These are phyloP conservation scores for Colletotrichum liriopes DNA, from an alignment of 2,329 filamentous ascomycete genomes.

Conservation along the genomic window DNA sequence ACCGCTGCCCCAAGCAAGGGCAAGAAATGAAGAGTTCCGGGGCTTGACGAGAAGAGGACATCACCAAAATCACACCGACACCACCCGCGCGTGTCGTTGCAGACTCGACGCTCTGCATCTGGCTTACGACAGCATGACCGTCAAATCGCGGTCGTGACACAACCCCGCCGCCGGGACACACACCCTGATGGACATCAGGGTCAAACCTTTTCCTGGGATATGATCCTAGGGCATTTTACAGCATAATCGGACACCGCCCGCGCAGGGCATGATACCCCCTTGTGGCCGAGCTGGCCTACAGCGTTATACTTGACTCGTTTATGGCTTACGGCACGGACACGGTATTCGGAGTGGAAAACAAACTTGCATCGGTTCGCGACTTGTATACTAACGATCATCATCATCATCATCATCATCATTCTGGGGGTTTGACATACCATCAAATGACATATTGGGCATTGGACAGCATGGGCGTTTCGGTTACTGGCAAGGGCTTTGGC, in stretches of 20 bases:
- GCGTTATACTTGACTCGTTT: slow-evolving; percentile 39
- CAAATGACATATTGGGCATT: slow-evolving; percentile 38
- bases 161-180: background rate
- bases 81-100: background rate
- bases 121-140: background rate
- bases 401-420: slow-evolving; percentile 36
- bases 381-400: slow-evolving; percentile 42
- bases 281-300: slow-evolving; percentile 41
- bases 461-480: slow-evolving; percentile 41
- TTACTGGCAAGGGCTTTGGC: slow-evolving; percentile 13
- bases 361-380: slow-evolving; percentile 41
- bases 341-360: slow-evolving; percentile 40
- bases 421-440: slow-evolving; percentile 36
- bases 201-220: background rate
- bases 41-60: background rate
- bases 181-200: slow-evolving; percentile 9
- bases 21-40: slow-evolving; percentile 63
- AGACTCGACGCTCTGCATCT: background rate
- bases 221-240: slow-evolving; percentile 24
- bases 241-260: slow-evolving; percentile 42
- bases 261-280: slow-evolving; percentile 42
- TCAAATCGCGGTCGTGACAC: background rate
- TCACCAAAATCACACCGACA: background rate
- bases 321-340: slow-evolving; percentile 40
- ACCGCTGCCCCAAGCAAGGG: slow-evolving; percentile 69